These are phyloP conservation scores for Ceratocystis destructans DNA, from an alignment of 2,329 filamentous ascomycete genomes.

Conservation along the genomic window DNA sequence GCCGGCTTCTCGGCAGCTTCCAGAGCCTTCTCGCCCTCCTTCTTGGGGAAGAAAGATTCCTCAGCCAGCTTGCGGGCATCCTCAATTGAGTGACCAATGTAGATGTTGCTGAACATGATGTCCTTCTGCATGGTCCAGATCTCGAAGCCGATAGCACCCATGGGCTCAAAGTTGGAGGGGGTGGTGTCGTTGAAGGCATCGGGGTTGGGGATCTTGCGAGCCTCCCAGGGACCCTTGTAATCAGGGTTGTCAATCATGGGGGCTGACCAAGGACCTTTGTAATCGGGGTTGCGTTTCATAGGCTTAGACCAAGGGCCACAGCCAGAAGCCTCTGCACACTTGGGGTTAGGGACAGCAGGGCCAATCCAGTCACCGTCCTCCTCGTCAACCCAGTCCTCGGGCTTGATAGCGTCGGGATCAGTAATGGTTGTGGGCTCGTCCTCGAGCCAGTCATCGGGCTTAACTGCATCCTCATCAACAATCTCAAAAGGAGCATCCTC, in stretches of 20 bases:
- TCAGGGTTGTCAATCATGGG: conserved; percentile 90
- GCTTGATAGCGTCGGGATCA: conserved; percentile 93
- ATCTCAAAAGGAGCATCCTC: conserved; percentile 97
- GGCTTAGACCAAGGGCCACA: conserved; percentile 89
- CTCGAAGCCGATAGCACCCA: conserved; percentile 96
- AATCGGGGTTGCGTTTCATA: conserved; percentile 84
- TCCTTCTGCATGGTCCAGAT: conserved; percentile 99
- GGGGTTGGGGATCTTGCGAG: conserved; percentile 94
- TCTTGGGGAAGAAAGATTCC: conserved; percentile 85
- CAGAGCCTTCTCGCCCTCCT: conserved; percentile 63
- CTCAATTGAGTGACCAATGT: conserved; percentile 91
- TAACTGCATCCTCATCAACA: conserved; percentile 78
- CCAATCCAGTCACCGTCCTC: conserved; percentile 96
- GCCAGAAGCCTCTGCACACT: conserved; percentile 84
- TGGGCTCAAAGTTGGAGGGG: conserved; percentile 92
- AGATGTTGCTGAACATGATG: conserved; percentile 99
- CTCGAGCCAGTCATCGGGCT: conserved; percentile 93
- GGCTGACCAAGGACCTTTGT: conserved; percentile 98
- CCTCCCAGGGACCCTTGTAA: conserved; percentile 94
- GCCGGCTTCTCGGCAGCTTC: conserved; percentile 73
- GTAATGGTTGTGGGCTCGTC: conserved; percentile 69
- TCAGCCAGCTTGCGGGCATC: conserved; percentile 80
- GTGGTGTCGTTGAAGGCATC: conserved; percentile 95
- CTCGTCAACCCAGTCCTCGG: conserved; percentile 98
- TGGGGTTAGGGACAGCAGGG: conserved; percentile 85